Evolutionary conservation across 306 rosid species (phyloP).

Genomic region (Acacia acuminata): DNA sequence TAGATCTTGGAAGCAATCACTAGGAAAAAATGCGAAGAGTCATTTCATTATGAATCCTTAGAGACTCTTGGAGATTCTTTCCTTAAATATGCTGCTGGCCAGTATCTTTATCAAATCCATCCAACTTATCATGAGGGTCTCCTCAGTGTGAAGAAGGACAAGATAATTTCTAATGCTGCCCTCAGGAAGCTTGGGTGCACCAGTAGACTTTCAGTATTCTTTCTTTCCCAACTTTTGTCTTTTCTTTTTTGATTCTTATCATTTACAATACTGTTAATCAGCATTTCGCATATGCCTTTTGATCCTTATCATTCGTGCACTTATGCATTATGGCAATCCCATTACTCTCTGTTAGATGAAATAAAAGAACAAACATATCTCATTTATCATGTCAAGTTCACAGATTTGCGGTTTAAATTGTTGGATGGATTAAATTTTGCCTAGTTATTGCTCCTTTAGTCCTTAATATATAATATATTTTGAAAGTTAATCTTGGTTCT

Average conservation of each 20-base stretch:
- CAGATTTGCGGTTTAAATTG: no score
- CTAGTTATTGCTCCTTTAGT: no score
- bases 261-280: not conserved
- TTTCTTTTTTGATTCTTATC: conserved; percentile 10
- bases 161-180: conserved; percentile 47
- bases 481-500: no score
- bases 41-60: conserved; percentile 50
- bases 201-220: conserved; percentile 50
- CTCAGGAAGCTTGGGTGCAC: conserved; percentile 46
- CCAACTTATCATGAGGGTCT: conserved; percentile 50
- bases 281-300: not conserved
- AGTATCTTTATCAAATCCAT: conserved; percentile 55
- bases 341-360: not conserved
- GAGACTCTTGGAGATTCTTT: conserved; percentile 86
- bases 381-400: not conserved
- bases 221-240: not conserved
- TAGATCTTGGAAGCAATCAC: conserved; percentile 84
- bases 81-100: conserved; percentile 59
- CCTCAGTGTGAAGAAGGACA: conserved; percentile 42
- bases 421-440: no score
- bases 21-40: conserved; percentile 56
- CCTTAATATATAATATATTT: no score
- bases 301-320: not conserved
- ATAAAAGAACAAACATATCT: not conserved
- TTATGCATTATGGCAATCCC: not conserved